Evolutionary conservation across 305 asterid genomes (phyloP), one percentile per base, ranked within the genome.

Genomic region (Coffea humblotiana): DNA sequence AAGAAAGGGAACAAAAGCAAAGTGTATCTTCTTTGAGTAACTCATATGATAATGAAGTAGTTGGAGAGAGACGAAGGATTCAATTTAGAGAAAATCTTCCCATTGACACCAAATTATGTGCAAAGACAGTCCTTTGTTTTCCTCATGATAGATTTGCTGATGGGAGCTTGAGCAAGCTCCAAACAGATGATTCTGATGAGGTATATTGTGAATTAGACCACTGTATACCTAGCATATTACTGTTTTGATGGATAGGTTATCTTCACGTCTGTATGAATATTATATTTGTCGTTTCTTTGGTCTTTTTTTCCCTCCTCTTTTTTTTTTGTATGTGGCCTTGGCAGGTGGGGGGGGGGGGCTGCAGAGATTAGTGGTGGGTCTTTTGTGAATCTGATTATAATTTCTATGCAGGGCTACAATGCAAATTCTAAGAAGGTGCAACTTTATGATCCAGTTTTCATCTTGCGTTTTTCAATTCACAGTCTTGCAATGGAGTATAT

Each of bases 61-160:
- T 81, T 27, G 90, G 85, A 83, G 96, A 91, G 72, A 82, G 74
- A 71, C 88, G 86, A 73, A 92, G 86, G 86, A 86, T 79, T 79
- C 87, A 80, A 78, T 92, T 92, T 82, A 90, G 98, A 86, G 97
- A 94, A 86, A 90, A 92, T 83, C 78, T 96, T 79, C 97, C 97
- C 0, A 67, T 96, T 63, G 96, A 96, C 84, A 97, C 98, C 70
- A 96, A 88, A 88, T 65, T 90, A 84, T 96, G 99, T 88, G 93
- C 91, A 83, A 88, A 84, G 84, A 92, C 98, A 11, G 97, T 90
- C 82, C 89, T 92, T 79, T 84, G 82, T 88, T 96, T 94, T 84
- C 99, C 98, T 67, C 88, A 86, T 79, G 71, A 79, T 60, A 89
- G 97, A 87, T 74, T 78, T 78, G 87, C 84, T 77, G 84, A 82